These are phyloP conservation scores for Coemansia sp. DNA, from an alignment of 192 early-diverging fungal species.

Conservation along the genomic window DNA sequence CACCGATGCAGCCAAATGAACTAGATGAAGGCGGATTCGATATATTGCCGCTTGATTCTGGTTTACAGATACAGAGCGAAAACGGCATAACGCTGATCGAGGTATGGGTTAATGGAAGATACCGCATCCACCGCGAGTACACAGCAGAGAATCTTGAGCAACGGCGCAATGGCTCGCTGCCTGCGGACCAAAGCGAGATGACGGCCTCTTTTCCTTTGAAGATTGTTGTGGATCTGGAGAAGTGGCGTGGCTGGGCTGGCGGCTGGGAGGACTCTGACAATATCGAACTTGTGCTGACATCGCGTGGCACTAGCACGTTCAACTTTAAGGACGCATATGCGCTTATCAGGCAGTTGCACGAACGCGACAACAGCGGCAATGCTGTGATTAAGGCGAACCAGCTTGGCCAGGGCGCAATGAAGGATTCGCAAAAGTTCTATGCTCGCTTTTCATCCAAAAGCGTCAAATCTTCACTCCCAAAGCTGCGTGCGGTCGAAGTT, in stretches of 20 bases:
- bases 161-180: slow-evolving; percentile 22
- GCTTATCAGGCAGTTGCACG: slow-evolving; percentile 3
- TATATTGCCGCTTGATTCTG: slow-evolving; percentile 31
- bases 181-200: slow-evolving; percentile 27
- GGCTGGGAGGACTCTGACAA: slow-evolving; percentile 29
- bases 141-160: slow-evolving; percentile 38
- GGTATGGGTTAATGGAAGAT: slow-evolving; percentile 53
- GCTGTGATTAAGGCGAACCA: slow-evolving; percentile 22
- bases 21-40: slow-evolving; percentile 18
- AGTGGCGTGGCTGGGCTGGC: slow-evolving; percentile 30
- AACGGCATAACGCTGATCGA: slow-evolving; percentile 63
- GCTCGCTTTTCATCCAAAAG: slow-evolving; percentile 33
- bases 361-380: slow-evolving; percentile 21
- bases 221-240: slow-evolving; percentile 14
- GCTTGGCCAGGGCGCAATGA: slow-evolving; percentile 50
- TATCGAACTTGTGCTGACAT: slow-evolving; percentile 37
- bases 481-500: slow-evolving; percentile 38
- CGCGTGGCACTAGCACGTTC: slow-evolving; percentile 27
- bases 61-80: slow-evolving; percentile 35
- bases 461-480: slow-evolving; percentile 16
- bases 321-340: slow-evolving; percentile 19
- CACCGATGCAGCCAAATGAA: slow-evolving; percentile 36
- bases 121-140: slow-evolving; percentile 59
- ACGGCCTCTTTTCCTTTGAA: slow-evolving; percentile 23
- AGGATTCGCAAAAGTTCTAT: slow-evolving; percentile 24